These are phyloP conservation scores for Daedaleopsis nitida DNA, from an alignment of 768 basidiomycete species.

Conservation along the genomic window DNA sequence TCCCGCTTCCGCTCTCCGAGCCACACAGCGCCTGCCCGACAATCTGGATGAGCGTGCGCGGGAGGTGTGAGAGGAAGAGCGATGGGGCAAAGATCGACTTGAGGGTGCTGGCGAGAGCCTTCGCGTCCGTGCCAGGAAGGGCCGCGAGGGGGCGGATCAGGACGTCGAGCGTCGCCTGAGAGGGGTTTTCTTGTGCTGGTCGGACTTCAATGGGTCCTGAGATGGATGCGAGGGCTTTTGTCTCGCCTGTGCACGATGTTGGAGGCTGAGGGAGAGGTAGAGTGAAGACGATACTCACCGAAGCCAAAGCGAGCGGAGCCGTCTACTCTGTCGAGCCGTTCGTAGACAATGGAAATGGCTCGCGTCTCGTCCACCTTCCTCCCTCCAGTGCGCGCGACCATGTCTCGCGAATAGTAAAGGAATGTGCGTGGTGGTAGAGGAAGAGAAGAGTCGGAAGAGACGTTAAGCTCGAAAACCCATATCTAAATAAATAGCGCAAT, in stretches of 20 bases:
- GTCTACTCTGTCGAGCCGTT: conserved; percentile 69
- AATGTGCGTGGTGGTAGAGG: background rate
- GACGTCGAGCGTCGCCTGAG: conserved; percentile 76
- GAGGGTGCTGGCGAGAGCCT: conserved; percentile 55
- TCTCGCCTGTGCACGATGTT: conserved; percentile 37
- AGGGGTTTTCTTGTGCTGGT: conserved; percentile 66
- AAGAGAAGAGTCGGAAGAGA: too few relatives aligned
- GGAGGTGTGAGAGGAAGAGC: conserved; percentile 65
- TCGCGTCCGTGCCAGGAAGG: conserved; percentile 71
- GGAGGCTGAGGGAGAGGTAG: conserved; percentile 1
- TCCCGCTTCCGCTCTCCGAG: conserved; percentile 25
- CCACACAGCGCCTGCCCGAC: conserved; percentile 63
- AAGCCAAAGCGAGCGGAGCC: conserved; percentile 76
- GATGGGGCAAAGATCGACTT: conserved; percentile 60
- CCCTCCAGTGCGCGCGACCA: conserved; percentile 36
- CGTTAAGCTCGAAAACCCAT: too few relatives aligned
- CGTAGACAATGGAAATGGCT: conserved; percentile 49
- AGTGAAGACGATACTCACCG: conserved; percentile 38
- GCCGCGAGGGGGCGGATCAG: conserved; percentile 67
- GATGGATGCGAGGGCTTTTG: conserved; percentile 61
- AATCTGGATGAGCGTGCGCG: conserved; percentile 76
- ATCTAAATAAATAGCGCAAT: too few relatives aligned
- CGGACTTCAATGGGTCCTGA: conserved; percentile 84
- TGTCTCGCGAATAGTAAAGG: background rate
- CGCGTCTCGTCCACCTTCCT: conserved; percentile 39